These are phyloP conservation scores for Colletotrichum lindemuthianum DNA, from an alignment of 2,329 filamentous ascomycete genomes.

Conservation along the genomic window DNA sequence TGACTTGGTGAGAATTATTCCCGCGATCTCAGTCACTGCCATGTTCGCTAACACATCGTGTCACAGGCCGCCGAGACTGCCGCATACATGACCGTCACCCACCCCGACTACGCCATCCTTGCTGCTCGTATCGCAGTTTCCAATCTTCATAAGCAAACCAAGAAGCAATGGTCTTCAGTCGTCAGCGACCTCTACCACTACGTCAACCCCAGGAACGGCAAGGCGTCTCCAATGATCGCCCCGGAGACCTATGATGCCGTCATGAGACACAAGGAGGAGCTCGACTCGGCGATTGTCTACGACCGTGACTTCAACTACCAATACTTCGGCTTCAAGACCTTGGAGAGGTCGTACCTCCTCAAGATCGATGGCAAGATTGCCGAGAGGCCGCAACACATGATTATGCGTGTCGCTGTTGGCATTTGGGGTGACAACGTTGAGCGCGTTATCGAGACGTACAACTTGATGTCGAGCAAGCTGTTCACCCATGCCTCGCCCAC, in stretches of 20 bases:
- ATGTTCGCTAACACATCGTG: slow-evolving; percentile 36
- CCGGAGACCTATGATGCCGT: slow-evolving; percentile 89
- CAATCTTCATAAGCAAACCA: slow-evolving; percentile 99
- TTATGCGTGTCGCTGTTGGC: slow-evolving; percentile 98
- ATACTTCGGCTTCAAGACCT: slow-evolving; percentile 99
- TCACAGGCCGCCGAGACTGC: slow-evolving; percentile 94
- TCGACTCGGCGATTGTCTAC: slow-evolving; percentile 99
- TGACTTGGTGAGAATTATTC: slow-evolving; percentile 79
- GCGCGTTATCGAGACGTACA: slow-evolving; percentile 96
- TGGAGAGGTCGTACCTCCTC: slow-evolving; percentile 96
- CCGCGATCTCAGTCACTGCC: not conserved
- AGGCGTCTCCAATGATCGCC: slow-evolving; percentile 92
- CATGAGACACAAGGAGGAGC: slow-evolving; percentile 94
- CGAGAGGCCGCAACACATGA: slow-evolving; percentile 98
- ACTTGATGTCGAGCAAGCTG: slow-evolving; percentile 98
- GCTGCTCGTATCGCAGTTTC: slow-evolving; percentile 98
- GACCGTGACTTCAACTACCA: slow-evolving; percentile 99
- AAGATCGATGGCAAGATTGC: slow-evolving; percentile 96
- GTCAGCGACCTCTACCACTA: slow-evolving; percentile 95
- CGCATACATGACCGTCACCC: slow-evolving; percentile 99
- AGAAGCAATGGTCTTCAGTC: slow-evolving; percentile 99
- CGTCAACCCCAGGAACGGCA: slow-evolving; percentile 91
- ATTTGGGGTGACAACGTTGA: slow-evolving; percentile 97
- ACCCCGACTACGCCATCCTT: slow-evolving; percentile 98
- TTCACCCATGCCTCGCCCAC: slow-evolving; percentile 99